phyloP scores from a whole-genome alignment of 106 monocot species.

The Apostasia ramifera region DNA sequence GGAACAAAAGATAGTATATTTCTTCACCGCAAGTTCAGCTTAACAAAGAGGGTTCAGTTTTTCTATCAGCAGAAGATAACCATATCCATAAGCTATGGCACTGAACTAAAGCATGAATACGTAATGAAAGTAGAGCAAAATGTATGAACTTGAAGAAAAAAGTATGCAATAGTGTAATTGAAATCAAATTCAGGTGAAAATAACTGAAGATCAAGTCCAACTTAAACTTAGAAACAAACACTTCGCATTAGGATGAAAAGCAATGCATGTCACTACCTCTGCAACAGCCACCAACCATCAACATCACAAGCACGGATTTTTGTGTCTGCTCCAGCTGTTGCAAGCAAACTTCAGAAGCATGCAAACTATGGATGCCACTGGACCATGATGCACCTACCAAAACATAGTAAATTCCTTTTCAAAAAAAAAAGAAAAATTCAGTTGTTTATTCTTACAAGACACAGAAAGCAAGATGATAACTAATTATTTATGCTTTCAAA shows the following conservation, averaged over 20 bases:
- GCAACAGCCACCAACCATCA: conserved; percentile 78
- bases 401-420: background rate
- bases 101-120: too few species aligned
- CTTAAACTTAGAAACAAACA: conserved; percentile 55
- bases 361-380: conserved; percentile 84
- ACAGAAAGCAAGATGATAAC: background rate
- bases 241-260: conserved; percentile 81
- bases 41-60: too few species aligned
- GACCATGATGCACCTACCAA: conserved; percentile 83
- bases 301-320: conserved; percentile 93
- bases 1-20: too few species aligned
- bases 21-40: too few species aligned
- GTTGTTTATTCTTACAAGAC: background rate
- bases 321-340: conserved; percentile 85
- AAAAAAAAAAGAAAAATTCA: background rate
- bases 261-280: conserved; percentile 74
- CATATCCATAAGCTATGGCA: too few species aligned
- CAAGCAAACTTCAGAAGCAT: conserved; percentile 92
- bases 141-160: background rate
- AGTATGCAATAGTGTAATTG: background rate
- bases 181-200: background rate
- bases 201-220: background rate
- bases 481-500: background rate
- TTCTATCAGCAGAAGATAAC: too few species aligned
- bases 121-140: too few species aligned